Base-by-base conservation (phyloP, 2,329 filamentous ascomycete genomes). In the Xylariaceae sp. region DNA sequence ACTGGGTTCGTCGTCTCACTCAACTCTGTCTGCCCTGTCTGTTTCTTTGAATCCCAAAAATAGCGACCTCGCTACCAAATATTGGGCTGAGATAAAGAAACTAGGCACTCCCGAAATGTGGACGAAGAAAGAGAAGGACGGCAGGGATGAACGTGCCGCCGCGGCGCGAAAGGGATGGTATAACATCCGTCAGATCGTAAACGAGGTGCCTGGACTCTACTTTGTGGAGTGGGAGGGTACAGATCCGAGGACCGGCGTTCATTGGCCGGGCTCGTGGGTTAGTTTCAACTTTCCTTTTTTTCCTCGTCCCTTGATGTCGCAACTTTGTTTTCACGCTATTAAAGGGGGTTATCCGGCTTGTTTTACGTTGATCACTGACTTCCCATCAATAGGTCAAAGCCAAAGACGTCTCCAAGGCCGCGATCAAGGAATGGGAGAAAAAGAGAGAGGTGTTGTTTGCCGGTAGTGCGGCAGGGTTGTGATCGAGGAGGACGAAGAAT, bases 141-240 rank as follows among this genome's bases (percentile, higher is more conserved):
- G 22, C 22, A 28, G 7, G 7, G 22, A 28, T 28, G 22, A 28
- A 28, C 4, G 22, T 28, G 7, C 22, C 22, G 22, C 22, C 22
- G 22, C 22, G 4, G 22, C 40, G 1, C 51, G 52, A 13, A 55
- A 55, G 12, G 61, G 60, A 19, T 66, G 63, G 63, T 54, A 66
- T 33, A 18, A 45, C 5, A 49, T 67, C 6, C 54, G 51, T 14
- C 48, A 56, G 11, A 65, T 67, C 38, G 41, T 62, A 17, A 48
- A 50, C 12, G 60, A 66, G 45, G 48, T 38, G 5, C 34, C 47
- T 6, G 54, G 38, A 10, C 36, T 53, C 9, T 67, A 65, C 50
- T 53, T 67, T 5, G 60, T 67, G 1, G 63, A 66, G 42, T 67
- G 65, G 65, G 61, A 65, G 31, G 63, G 63, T 6, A 16, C 16